Percentiles rank a stretch among this genome's conserved stretches.
Conservation (phyloP, 192 early-diverging fungal genomes). For the Mortierella alpina region DNA sequence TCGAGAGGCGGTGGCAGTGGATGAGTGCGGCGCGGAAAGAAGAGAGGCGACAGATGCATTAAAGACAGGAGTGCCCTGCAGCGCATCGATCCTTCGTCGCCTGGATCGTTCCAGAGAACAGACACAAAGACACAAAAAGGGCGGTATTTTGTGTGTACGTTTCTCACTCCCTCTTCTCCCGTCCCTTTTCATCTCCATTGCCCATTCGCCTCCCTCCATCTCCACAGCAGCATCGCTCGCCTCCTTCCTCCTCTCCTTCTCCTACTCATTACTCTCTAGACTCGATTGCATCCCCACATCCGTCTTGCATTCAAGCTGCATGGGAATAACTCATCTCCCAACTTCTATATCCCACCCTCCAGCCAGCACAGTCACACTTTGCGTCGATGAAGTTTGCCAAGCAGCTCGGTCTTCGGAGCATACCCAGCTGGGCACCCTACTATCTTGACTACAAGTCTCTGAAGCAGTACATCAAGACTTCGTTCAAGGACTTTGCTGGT, state of each 20-base stretch:
- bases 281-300: background rate
- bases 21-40: too few species aligned
- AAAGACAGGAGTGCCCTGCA: too few species aligned
- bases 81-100: too few species aligned
- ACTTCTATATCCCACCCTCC: background rate
- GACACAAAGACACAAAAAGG: too few species aligned
- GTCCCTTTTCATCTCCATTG: background rate
- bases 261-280: background rate
- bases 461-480: constrained; percentile 59
- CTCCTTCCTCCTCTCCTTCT: background rate
- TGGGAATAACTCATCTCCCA: constrained; percentile 1
- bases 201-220: background rate
- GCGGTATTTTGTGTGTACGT: too few species aligned
- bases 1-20: too few species aligned
- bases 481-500: constrained; percentile 41
- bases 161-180: too few species aligned
- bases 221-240: background rate
- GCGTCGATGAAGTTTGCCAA: constrained; percentile 67
- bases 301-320: background rate
- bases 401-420: constrained; percentile 62
- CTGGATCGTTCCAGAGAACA: too few species aligned
- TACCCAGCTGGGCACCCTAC: constrained; percentile 62
- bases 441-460: constrained; percentile 66
- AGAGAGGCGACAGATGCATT: too few species aligned
- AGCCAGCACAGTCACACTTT: background rate